A percentile compares a stretch with the other conserved stretches of the same genome.
phyloP scores from a whole-genome alignment of 305 asterid genomes.

The Solanum hybrid region DNA sequence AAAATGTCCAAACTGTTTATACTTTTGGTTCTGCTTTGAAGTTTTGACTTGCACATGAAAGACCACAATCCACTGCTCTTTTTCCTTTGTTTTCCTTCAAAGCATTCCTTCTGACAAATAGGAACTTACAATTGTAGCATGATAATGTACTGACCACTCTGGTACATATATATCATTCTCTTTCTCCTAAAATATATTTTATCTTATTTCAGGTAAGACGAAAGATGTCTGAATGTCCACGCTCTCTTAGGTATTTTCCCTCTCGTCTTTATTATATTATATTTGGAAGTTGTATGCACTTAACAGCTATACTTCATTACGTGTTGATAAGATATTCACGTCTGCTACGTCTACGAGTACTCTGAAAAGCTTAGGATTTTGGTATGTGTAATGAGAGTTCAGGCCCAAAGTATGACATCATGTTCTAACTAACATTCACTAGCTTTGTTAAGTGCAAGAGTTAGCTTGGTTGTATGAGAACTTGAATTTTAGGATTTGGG shows the following conservation, averaged over 20 bases:
- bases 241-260: constrained; percentile 52
- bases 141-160: not conserved
- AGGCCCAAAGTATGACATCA: not conserved
- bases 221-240: constrained; percentile 87
- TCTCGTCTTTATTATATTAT: not conserved
- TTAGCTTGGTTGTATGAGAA: not conserved
- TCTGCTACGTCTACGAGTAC: not conserved
- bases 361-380: not conserved
- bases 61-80: not conserved
- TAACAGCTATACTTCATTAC: not conserved
- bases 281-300: not conserved
- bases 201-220: constrained; percentile 51
- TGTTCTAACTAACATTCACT: not conserved
- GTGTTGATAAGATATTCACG: not conserved
- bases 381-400: not conserved
- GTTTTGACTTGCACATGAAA: not conserved
- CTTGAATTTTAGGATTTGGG: not conserved
- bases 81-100: not conserved
- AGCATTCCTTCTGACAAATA: not conserved
- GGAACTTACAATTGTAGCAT: not conserved
- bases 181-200: not conserved
- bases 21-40: not conserved
- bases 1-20: not conserved
- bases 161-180: not conserved
- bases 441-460: not conserved